Conservation (phyloP, 108 stramenopile species). For the Schizochytrium sp. region DNA sequence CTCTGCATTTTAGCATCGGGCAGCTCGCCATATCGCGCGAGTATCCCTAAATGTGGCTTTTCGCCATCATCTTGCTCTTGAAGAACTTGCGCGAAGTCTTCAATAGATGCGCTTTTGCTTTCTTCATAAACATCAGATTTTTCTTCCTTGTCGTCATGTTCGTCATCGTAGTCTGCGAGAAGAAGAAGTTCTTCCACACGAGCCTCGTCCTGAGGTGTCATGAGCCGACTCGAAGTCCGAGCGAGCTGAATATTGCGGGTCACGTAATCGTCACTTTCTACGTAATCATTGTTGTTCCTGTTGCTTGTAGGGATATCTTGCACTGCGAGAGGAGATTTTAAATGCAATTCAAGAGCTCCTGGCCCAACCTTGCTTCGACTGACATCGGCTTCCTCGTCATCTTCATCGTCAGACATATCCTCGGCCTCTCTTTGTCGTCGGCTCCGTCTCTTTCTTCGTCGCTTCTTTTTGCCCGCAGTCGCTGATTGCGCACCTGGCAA, state of each 20-base stretch:
- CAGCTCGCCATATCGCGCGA: too few species aligned
- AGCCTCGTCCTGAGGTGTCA: neutral
- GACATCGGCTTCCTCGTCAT: too few species aligned
- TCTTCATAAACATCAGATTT: neutral
- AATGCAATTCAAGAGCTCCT: too few species aligned
- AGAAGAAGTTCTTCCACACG: neutral
- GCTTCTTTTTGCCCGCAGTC: neutral
- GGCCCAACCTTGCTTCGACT: too few species aligned
- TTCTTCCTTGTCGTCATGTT: neutral
- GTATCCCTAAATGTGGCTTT: too few species aligned
- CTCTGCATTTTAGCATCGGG: neutral
- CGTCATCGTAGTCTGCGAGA: neutral
- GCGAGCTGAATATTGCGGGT: neutral
- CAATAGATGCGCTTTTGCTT: neutral
- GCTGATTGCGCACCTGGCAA: neutral
- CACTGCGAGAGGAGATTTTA: neutral
- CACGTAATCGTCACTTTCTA: neutral
- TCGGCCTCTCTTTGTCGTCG: neutral
- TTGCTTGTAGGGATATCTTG: neutral
- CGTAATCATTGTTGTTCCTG: neutral
- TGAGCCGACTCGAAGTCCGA: neutral
- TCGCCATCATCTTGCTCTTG: too few species aligned
- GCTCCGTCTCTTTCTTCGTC: neutral
- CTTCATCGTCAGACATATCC: too few species aligned
- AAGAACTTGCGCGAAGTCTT: too few species aligned